Evolutionary conservation across 1,139 yeast species (phyloP).

Genomic region (Nakaseomyces sp.): DNA sequence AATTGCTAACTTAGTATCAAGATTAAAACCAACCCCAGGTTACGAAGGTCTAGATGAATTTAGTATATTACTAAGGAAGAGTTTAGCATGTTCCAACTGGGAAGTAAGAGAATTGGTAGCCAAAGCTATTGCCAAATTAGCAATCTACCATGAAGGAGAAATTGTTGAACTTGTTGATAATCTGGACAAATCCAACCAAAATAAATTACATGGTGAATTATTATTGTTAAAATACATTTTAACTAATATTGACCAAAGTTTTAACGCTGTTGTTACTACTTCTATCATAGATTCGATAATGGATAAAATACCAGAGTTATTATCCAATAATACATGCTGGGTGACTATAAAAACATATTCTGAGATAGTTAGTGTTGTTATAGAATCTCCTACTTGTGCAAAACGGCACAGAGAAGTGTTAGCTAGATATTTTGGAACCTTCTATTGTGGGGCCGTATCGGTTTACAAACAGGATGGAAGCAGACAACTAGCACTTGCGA

Average conservation of each 20-base stretch:
- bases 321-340: background rate
- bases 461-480: constrained; percentile 34
- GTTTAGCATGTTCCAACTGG: constrained; percentile 55
- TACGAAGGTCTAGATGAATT: constrained; percentile 46
- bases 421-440: constrained; percentile 10
- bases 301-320: background rate
- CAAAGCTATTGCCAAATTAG: constrained; percentile 50
- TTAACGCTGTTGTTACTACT: background rate
- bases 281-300: background rate
- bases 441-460: constrained; percentile 10
- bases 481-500: constrained; percentile 37
- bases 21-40: constrained; percentile 53
- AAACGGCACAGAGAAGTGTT: background rate
- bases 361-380: background rate
- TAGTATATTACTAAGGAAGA: constrained; percentile 37
- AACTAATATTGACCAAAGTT: background rate
- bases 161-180: constrained; percentile 14
- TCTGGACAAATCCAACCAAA: constrained; percentile 27
- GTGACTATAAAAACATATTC: background rate
- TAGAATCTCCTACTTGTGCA: background rate
- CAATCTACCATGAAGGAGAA: constrained; percentile 30
- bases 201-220: constrained; percentile 50
- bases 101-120: constrained; percentile 84
- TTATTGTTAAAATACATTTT: constrained; percentile 37
- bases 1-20: constrained; percentile 58